A percentile compares a stretch with the other conserved stretches of the same genome.
phyloP scores from a whole-genome alignment of 805 yeast species.

The Starmera quercuum region DNA sequence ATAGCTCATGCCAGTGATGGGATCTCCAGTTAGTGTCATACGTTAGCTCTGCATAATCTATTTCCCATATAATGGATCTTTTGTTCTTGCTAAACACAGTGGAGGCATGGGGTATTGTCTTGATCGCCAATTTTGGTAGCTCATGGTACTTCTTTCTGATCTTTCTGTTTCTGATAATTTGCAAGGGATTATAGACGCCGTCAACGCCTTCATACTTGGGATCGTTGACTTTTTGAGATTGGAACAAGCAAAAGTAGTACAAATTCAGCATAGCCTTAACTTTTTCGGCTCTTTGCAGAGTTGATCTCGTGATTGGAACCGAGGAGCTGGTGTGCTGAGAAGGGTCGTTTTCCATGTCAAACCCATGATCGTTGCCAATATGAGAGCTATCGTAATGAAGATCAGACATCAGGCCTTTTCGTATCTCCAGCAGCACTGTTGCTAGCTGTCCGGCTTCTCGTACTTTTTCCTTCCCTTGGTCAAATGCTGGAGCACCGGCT shows the following conservation, averaged over 20 bases:
- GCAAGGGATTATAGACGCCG: conserved; percentile 75
- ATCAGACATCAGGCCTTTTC: conserved; percentile 34
- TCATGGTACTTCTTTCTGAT: conserved; percentile 45
- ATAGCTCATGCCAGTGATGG: conserved; percentile 46
- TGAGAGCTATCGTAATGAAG: conserved; percentile 27
- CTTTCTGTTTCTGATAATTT: conserved; percentile 67
- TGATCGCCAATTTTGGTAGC: conserved; percentile 35
- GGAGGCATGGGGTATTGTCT: conserved; percentile 55
- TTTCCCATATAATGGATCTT: conserved; percentile 53
- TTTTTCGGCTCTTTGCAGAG: conserved; percentile 39
- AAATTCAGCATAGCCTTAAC: conserved; percentile 32
- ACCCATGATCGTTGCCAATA: conserved; percentile 8
- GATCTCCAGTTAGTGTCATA: conserved; percentile 53
- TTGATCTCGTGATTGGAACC: conserved; percentile 20
- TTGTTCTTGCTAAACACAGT: conserved; percentile 47
- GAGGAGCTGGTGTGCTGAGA: conserved; percentile 3
- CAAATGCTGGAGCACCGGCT: conserved; percentile 3
- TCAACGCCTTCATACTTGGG: conserved; percentile 38
- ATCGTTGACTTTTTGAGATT: conserved; percentile 10
- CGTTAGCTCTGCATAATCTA: conserved; percentile 50
- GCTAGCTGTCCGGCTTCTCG: conserved; percentile 32
- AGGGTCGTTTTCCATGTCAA: conserved; percentile 14
- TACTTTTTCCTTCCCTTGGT: conserved; percentile 6
- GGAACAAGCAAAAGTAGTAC: conserved; percentile 16
- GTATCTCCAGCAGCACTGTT: conserved; percentile 31